Conservation (phyloP, 345 rosid species). For the Orychophragmus violaceus region DNA sequence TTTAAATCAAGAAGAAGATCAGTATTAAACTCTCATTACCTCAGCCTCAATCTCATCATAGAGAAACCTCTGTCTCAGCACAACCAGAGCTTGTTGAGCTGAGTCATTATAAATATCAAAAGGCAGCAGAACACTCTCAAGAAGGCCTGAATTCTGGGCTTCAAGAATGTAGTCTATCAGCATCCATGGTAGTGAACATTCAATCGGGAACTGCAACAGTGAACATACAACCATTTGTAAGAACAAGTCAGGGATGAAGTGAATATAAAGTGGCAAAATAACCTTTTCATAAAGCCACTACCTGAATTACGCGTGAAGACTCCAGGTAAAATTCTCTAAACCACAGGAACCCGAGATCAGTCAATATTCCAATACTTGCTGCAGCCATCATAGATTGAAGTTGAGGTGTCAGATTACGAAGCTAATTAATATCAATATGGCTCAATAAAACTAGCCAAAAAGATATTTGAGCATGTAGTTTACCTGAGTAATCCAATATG, state of each 20-base stretch:
- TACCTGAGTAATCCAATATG: constrained; percentile 91
- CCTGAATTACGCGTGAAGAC: constrained; percentile 99
- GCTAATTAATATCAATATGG: not conserved
- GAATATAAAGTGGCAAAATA: constrained; percentile 2
- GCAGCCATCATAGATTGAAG: constrained; percentile 39
- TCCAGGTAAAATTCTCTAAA: constrained; percentile 98
- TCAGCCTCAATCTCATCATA: constrained; percentile 99
- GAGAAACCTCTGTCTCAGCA: constrained; percentile 84
- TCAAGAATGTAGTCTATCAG: constrained; percentile 85
- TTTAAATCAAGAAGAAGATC: constrained; percentile 1
- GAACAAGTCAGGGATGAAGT: constrained; percentile 1
- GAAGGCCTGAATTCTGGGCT: constrained; percentile 69
- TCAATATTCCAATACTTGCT: constrained; percentile 74
- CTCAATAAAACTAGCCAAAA: not conserved
- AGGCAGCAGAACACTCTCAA: constrained; percentile 88
- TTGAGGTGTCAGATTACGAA: constrained; percentile 3
- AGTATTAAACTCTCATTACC: constrained; percentile 38
- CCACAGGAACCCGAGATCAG: constrained; percentile 98
- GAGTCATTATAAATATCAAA: constrained; percentile 98
- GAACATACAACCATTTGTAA: constrained; percentile 3
- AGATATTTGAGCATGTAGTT: constrained; percentile 7
- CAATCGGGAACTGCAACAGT: constrained; percentile 75
- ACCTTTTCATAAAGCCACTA: constrained; percentile 15
- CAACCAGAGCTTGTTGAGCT: constrained; percentile 92
- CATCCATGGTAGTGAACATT: constrained; percentile 99